phyloP scores from a whole-genome alignment of 768 basidiomycete genomes.

The Auriscalpium vulgare region DNA sequence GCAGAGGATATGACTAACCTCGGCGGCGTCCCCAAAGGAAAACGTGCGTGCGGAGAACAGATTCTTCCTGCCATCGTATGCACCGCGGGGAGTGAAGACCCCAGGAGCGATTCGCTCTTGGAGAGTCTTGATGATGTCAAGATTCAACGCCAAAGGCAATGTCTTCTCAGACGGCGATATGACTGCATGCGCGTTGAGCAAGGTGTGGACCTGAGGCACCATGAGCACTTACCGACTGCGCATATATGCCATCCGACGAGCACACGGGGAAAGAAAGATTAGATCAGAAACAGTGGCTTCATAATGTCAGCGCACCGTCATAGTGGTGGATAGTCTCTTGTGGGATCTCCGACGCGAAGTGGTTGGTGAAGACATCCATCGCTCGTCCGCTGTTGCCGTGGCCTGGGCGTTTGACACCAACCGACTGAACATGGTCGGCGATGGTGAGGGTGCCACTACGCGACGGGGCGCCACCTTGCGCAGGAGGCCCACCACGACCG shows the following conservation, averaged over 20 bases:
- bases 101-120: slow-evolving; percentile 50
- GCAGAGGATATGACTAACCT: slow-evolving; percentile 29
- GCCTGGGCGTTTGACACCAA: slow-evolving; percentile 63
- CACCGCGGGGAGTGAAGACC: slow-evolving; percentile 67
- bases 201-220: background rate
- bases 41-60: slow-evolving; percentile 55
- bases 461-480: slow-evolving; percentile 23
- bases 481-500: slow-evolving; percentile 16
- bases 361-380: slow-evolving; percentile 44
- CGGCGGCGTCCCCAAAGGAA: slow-evolving; percentile 46
- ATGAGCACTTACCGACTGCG: slow-evolving; percentile 35
- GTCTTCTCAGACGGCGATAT: slow-evolving; percentile 64
- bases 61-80: slow-evolving; percentile 78
- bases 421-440: slow-evolving; percentile 35
- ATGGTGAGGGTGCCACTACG: slow-evolving; percentile 23
- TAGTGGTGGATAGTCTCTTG: slow-evolving; percentile 66
- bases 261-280: background rate
- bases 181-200: slow-evolving; percentile 28
- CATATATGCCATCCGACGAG: background rate
- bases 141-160: slow-evolving; percentile 57
- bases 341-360: slow-evolving; percentile 55
- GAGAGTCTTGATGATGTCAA: slow-evolving; percentile 58
- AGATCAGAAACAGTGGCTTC: background rate
- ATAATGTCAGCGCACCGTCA: slow-evolving; percentile 45
- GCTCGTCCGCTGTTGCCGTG: slow-evolving; percentile 50